Evolutionary conservation across 2,329 filamentous ascomycete genomes (phyloP).

Genomic region (Calycina herbarum): DNA sequence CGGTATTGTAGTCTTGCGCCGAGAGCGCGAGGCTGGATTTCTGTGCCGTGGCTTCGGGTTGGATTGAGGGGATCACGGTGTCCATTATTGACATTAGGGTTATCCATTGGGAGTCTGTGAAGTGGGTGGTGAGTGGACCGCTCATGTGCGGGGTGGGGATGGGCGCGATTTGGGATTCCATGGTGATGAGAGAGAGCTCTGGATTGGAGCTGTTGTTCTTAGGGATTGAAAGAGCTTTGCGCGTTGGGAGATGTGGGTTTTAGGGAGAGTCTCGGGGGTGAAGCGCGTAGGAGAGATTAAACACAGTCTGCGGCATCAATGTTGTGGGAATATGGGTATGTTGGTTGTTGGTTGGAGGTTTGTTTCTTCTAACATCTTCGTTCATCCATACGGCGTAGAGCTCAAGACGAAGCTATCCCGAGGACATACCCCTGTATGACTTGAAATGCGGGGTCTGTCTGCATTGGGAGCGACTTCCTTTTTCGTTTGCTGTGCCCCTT

Average conservation of each 20-base stretch:
- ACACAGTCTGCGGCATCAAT: neutral
- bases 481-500: neutral
- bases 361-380: neutral
- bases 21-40: conserved; percentile 43
- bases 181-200: neutral
- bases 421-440: neutral
- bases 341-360: neutral
- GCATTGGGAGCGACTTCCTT: neutral
- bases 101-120: conserved; percentile 53
- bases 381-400: neutral
- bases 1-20: conserved; percentile 50
- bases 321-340: neutral
- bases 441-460: neutral
- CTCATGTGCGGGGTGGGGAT: conserved; percentile 15
- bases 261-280: neutral
- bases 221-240: neutral
- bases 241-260: neutral
- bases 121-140: conserved; percentile 38
- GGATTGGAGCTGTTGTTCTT: neutral
- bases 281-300: neutral
- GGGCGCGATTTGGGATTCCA: conserved; percentile 23
- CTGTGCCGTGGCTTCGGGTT: conserved; percentile 35
- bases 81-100: conserved; percentile 56
- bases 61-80: conserved; percentile 61
- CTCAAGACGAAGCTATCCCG: neutral